Evolutionary conservation across 257 asterid species (phyloP).

Genomic region (Nicotiana attenuata): DNA sequence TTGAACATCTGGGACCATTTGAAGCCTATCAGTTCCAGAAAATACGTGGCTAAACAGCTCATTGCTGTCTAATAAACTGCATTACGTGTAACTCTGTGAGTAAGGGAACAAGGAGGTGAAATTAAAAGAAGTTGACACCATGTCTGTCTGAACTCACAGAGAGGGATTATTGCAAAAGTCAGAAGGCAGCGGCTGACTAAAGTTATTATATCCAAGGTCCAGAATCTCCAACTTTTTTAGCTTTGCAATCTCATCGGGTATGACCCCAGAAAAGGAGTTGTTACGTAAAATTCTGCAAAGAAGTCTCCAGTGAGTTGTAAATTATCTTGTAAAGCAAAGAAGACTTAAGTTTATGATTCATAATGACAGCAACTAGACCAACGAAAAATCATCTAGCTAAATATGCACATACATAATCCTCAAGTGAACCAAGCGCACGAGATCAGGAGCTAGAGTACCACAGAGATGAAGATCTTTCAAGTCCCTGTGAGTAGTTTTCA

Average conservation of each 20-base stretch:
- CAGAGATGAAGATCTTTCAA: conserved; percentile 59
- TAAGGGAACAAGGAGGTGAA: neutral
- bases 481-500: conserved; percentile 40
- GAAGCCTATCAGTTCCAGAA: conserved; percentile 46
- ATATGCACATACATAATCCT: conserved; percentile 53
- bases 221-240: conserved; percentile 62
- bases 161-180: conserved; percentile 50
- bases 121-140: neutral
- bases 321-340: neutral
- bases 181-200: conserved; percentile 65
- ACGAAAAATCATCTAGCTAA: neutral
- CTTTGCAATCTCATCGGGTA: conserved; percentile 57
- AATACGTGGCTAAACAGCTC: conserved; percentile 30
- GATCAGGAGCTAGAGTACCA: conserved; percentile 68
- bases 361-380: neutral
- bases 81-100: conserved; percentile 4
- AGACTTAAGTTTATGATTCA: neutral
- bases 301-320: neutral
- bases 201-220: conserved; percentile 76
- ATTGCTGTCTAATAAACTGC: conserved; percentile 74
- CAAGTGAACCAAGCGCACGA: conserved; percentile 47
- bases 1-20: conserved; percentile 55
- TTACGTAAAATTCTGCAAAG: conserved; percentile 63
- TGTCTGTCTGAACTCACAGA: conserved; percentile 38
- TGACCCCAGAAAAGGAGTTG: conserved; percentile 72